These are phyloP conservation scores for Sporisorium exsertum DNA, from an alignment of 1,284 basidiomycete genomes.

Conservation along the genomic window DNA sequence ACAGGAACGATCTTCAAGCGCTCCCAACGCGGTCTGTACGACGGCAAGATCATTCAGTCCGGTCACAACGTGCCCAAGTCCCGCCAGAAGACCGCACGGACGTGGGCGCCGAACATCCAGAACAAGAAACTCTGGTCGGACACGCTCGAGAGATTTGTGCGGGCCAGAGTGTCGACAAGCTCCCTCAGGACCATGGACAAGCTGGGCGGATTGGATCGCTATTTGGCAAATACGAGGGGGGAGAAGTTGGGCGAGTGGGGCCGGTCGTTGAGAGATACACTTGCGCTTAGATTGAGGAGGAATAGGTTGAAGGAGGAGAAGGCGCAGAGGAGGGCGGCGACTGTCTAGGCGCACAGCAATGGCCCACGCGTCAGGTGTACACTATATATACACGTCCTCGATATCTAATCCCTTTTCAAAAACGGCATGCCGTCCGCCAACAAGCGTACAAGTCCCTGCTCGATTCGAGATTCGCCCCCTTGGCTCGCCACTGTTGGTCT, in stretches of 20 bases:
- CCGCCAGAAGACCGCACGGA: conserved; percentile 63
- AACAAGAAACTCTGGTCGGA: conserved; percentile 51
- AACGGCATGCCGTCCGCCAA: no score
- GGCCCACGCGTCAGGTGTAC: no score
- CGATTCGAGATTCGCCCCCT: no score
- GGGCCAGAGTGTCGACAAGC: conserved; percentile 42
- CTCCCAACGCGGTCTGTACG: conserved; percentile 66
- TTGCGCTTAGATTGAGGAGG: conserved; percentile 40
- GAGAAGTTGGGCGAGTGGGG: conserved; percentile 62
- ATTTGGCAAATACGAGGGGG: conserved; percentile 57
- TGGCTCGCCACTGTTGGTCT: no score
- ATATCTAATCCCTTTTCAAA: no score
- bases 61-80: conserved; percentile 67
- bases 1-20: conserved; percentile 63
- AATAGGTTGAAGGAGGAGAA: conserved; percentile 18
- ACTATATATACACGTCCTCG: no score
- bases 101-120: conserved; percentile 66
- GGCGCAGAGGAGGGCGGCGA: background rate
- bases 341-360: background rate
- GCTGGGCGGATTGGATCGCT: conserved; percentile 63
- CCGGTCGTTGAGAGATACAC: conserved; percentile 45
- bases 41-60: conserved; percentile 61
- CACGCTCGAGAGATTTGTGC: conserved; percentile 44
- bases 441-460: no score
- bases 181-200: conserved; percentile 64